Evolutionary conservation across 1,139 yeast genomes (phyloP).

Genomic region (Lodderomyces beijingensis): DNA sequence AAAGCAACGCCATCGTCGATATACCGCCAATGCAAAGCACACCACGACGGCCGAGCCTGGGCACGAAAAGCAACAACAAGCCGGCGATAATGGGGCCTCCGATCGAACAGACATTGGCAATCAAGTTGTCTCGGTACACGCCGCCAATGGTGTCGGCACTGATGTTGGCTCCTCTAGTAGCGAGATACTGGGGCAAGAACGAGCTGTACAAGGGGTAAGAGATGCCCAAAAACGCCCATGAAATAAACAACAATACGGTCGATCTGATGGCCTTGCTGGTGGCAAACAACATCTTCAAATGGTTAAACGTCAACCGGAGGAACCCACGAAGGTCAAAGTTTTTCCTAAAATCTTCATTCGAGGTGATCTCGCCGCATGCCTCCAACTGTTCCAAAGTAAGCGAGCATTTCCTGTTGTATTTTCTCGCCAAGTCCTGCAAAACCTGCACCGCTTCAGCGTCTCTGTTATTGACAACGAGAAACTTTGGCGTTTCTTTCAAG

Average conservation of each 20-base stretch:
- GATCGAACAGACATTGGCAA: constrained; percentile 25
- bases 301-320: constrained; percentile 17
- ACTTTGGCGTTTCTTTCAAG: constrained; percentile 57
- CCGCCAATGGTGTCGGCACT: constrained; percentile 23
- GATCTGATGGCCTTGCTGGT: constrained; percentile 23
- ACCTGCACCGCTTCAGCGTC: constrained; percentile 46
- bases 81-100: constrained; percentile 35
- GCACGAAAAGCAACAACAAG: constrained; percentile 20
- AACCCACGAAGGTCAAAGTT: constrained; percentile 17
- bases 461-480: constrained; percentile 45
- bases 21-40: constrained; percentile 32
- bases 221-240: constrained; percentile 37
- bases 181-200: constrained; percentile 34
- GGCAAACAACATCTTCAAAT: constrained; percentile 26
- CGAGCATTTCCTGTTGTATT: constrained; percentile 38
- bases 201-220: constrained; percentile 37
- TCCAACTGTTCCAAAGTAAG: constrained; percentile 43
- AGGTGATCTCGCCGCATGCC: constrained; percentile 39
- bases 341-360: constrained; percentile 22
- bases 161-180: constrained; percentile 36
- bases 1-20: constrained; percentile 29
- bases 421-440: constrained; percentile 35
- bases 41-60: constrained; percentile 30
- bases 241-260: constrained; percentile 25
- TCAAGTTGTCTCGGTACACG: constrained; percentile 29